Evolutionary conservation across 768 basidiomycete species (phyloP).

Genomic region (Suillus plorans): DNA sequence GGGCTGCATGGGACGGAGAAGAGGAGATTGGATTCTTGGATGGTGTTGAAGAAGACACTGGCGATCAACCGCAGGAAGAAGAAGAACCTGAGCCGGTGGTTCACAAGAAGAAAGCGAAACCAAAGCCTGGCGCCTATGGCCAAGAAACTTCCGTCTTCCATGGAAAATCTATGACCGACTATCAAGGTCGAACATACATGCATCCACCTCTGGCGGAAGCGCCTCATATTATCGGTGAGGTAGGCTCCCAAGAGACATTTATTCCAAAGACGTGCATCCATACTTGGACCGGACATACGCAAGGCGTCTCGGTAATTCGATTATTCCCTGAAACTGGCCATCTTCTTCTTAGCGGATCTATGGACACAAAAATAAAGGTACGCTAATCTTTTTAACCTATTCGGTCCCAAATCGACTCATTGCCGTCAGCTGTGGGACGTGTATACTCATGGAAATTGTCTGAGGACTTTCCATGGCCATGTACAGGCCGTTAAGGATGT

Average conservation of each 20-base stretch:
- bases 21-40: constrained; percentile 51
- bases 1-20: constrained; percentile 91
- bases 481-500: constrained; percentile 96
- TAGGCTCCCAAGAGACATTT: constrained; percentile 86
- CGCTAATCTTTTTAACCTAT: constrained; percentile 14
- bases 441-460: constrained; percentile 93
- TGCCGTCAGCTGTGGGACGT: constrained; percentile 90
- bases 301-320: constrained; percentile 91
- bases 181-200: constrained; percentile 98
- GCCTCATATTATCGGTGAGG: constrained; percentile 75
- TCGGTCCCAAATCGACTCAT: constrained; percentile 7
- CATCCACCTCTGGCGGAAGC: constrained; percentile 88
- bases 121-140: constrained; percentile 75
- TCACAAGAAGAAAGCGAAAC: constrained; percentile 69
- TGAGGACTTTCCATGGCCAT: constrained; percentile 97
- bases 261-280: constrained; percentile 95
- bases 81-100: constrained; percentile 60
- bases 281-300: constrained; percentile 98
- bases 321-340: constrained; percentile 93
- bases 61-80: constrained; percentile 47
- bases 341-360: constrained; percentile 87
- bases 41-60: constrained; percentile 49
- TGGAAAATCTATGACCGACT: constrained; percentile 94
- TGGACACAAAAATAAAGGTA: constrained; percentile 99
- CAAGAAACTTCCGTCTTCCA: constrained; percentile 96